Evolutionary conservation across 164 flowering plant genomes (phyloP).

Genomic region (Sedum album): DNA sequence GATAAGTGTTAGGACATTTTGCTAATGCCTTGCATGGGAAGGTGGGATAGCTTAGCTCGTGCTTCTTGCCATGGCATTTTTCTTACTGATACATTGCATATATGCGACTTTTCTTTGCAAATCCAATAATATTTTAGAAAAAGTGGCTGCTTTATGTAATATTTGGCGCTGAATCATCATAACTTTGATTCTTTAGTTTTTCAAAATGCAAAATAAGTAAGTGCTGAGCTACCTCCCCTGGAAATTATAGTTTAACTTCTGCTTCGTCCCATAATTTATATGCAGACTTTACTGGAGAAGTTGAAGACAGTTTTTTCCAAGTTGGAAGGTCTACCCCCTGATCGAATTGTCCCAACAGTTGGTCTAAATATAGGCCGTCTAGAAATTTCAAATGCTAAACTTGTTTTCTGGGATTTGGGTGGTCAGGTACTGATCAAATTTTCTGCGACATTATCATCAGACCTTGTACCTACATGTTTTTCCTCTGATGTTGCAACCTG

Average conservation of each 20-base stretch:
- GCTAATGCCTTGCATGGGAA: background rate
- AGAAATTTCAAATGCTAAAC: constrained; percentile 73
- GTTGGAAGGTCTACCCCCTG: constrained; percentile 88
- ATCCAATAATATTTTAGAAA: background rate
- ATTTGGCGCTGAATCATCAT: background rate
- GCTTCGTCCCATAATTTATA: background rate
- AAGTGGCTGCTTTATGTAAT: background rate
- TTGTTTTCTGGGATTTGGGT: constrained; percentile 97
- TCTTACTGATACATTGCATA: background rate
- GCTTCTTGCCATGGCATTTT: background rate
- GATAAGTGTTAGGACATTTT: background rate
- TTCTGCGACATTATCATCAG: background rate
- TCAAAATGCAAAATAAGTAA: background rate
- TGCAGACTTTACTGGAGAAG: constrained; percentile 85
- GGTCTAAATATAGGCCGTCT: constrained; percentile 94
- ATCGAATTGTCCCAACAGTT: constrained; percentile 94
- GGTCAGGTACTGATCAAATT: constrained; percentile 65
- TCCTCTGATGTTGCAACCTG: background rate
- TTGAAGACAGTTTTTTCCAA: constrained; percentile 77
- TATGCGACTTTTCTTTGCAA: background rate
- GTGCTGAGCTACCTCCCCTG: background rate
- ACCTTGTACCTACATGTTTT: background rate
- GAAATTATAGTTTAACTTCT: background rate
- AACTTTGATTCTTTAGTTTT: background rate
- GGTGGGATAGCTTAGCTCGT: too few relatives aligned